Percentiles rank a stretch among this genome's conserved stretches.
Conservation (phyloP, 441 rosid genomes). For the Bocquillonia castaneifolia region DNA sequence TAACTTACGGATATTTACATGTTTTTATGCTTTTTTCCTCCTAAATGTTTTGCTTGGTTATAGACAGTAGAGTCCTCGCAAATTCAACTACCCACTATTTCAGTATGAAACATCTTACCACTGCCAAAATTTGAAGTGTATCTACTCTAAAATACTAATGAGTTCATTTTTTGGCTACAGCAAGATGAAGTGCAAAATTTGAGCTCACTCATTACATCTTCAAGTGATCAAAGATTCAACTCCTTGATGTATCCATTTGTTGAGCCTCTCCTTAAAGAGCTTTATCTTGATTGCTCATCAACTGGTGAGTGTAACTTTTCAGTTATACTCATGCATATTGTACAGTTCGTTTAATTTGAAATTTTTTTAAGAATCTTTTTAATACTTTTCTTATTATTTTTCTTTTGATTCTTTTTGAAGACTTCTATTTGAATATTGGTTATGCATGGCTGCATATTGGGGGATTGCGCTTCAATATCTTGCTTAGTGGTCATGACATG, state of each 20-base stretch:
- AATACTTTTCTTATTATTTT: neutral
- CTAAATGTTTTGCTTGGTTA: neutral
- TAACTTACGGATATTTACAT: neutral
- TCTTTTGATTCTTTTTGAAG: slow-evolving; percentile 25
- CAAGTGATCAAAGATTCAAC: slow-evolving; percentile 62
- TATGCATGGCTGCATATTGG: slow-evolving; percentile 75
- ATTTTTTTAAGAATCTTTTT: neutral
- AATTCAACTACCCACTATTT: neutral
- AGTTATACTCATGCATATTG: slow-evolving; percentile 11
- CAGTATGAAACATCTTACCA: neutral
- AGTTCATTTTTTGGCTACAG: slow-evolving; percentile 29
- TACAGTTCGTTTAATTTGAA: neutral
- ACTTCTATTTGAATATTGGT: slow-evolving; percentile 51
- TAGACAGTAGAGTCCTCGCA: neutral
- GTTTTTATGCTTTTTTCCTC: neutral
- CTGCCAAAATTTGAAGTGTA: neutral
- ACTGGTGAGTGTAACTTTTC: slow-evolving; percentile 37
- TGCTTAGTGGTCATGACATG: slow-evolving; percentile 56
- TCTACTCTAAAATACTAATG: neutral
- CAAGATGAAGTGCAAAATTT: slow-evolving; percentile 37
- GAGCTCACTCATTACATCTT: slow-evolving; percentile 48
- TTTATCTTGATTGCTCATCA: slow-evolving; percentile 46
- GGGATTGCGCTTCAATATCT: slow-evolving; percentile 64
- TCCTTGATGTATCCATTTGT: slow-evolving; percentile 41
- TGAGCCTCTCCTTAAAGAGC: slow-evolving; percentile 55